Evolutionary conservation across 2,329 filamentous ascomycete species (phyloP).

Genomic region (Xylaria sp.): DNA sequence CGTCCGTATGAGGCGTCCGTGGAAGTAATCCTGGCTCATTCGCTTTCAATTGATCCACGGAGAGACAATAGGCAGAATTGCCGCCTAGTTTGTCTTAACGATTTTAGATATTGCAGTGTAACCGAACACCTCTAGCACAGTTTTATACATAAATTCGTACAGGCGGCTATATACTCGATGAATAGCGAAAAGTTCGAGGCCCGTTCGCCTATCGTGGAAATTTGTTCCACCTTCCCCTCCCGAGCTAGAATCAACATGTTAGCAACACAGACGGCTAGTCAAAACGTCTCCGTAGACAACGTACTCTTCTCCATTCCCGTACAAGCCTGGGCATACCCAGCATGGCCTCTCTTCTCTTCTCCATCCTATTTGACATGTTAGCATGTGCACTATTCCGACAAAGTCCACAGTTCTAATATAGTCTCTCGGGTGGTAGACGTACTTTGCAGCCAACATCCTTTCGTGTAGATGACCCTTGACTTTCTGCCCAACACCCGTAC

Average conservation of each 20-base stretch:
- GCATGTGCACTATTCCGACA: slow-evolving; percentile 35
- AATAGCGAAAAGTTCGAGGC: slow-evolving; percentile 30
- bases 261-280: slow-evolving; percentile 44
- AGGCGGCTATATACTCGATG: slow-evolving; percentile 37
- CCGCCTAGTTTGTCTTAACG: slow-evolving; percentile 1
- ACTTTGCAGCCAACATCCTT: slow-evolving; percentile 81
- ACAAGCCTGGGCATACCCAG: slow-evolving; percentile 93
- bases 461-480: slow-evolving; percentile 98
- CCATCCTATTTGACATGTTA: slow-evolving; percentile 69
- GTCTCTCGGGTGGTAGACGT: slow-evolving; percentile 52
- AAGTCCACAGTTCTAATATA: background rate
- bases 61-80: background rate
- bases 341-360: slow-evolving; percentile 92
- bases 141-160: slow-evolving; percentile 48
- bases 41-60: slow-evolving; percentile 8
- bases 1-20: no score
- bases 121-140: slow-evolving; percentile 28
- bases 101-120: slow-evolving; percentile 24
- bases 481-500: slow-evolving; percentile 89
- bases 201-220: slow-evolving; percentile 63
- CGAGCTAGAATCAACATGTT: slow-evolving; percentile 57
- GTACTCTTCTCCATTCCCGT: slow-evolving; percentile 90
- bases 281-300: slow-evolving; percentile 45
- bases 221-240: slow-evolving; percentile 66
- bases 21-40: background rate